phyloP scores from a whole-genome alignment of 2,329 filamentous ascomycete genomes.

The Lasiodiplodia hormozganensis region DNA sequence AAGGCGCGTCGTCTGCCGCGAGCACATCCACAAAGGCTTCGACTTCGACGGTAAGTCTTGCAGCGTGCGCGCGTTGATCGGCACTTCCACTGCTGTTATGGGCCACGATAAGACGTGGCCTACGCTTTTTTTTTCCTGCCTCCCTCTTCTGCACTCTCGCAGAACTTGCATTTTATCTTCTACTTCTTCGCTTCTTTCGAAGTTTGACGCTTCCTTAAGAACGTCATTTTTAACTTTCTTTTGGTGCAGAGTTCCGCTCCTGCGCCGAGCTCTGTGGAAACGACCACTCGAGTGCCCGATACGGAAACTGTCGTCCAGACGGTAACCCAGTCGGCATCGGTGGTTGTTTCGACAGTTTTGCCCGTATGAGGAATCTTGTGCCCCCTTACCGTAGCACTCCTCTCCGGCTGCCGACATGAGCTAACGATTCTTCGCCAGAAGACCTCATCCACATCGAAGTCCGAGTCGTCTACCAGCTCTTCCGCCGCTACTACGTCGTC shows the following conservation, averaged over 20 bases:
- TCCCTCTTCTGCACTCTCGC: background rate
- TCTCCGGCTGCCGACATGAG: background rate
- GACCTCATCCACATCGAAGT: slow-evolving; percentile 1
- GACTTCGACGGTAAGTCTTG: slow-evolving; percentile 28
- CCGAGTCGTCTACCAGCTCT: slow-evolving; percentile 4
- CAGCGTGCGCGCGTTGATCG: background rate
- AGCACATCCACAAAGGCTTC: slow-evolving; percentile 11
- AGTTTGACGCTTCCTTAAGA: slow-evolving; percentile 25
- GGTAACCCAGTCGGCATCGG: slow-evolving; percentile 35
- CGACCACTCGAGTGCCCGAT: slow-evolving; percentile 33
- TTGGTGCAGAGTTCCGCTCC: slow-evolving; percentile 42
- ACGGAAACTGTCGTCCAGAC: slow-evolving; percentile 40
- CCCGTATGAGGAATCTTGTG: slow-evolving; percentile 31
- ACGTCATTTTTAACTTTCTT: slow-evolving; percentile 39
- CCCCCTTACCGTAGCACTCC: background rate
- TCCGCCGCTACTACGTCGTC: slow-evolving; percentile 26
- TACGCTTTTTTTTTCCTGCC: background rate
- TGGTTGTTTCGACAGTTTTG: slow-evolving; percentile 31
- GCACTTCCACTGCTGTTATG: background rate
- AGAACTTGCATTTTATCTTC: background rate
- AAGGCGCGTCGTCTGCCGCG: slow-evolving; percentile 43
- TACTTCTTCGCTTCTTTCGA: slow-evolving; percentile 14
- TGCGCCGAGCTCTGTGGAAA: slow-evolving; percentile 39
- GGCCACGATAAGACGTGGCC: background rate
- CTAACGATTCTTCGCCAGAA: slow-evolving; percentile 2